Evolutionary conservation across 345 rosid species (phyloP).

Genomic region (Lenwebbia sp.): DNA sequence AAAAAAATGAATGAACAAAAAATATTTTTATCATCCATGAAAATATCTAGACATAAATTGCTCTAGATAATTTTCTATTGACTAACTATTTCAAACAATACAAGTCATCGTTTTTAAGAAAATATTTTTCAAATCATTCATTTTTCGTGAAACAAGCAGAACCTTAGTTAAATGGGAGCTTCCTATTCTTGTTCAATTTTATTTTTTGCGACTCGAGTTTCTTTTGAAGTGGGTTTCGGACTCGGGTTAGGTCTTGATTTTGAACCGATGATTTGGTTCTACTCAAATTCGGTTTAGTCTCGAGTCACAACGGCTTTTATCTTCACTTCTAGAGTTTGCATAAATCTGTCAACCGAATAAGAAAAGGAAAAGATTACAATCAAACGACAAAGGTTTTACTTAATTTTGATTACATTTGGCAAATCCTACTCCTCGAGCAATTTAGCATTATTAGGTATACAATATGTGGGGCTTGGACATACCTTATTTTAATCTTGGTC

Average conservation of each 20-base stretch:
- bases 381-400: not conserved
- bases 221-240: accelerated
- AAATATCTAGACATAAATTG: too few relatives aligned
- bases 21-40: too few relatives aligned
- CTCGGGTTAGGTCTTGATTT: accelerated
- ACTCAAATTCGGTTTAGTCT: accelerated
- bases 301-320: not conserved
- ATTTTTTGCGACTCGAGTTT: not conserved
- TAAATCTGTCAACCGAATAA: not conserved
- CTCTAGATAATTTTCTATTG: too few relatives aligned
- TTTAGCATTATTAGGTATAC: not conserved
- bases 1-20: too few relatives aligned
- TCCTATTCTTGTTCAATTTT: not conserved
- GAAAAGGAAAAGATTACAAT: not conserved
- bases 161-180: not conserved
- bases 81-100: too few relatives aligned
- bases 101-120: too few relatives aligned
- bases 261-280: not conserved
- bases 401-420: accelerated
- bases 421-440: not conserved
- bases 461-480: not conserved
- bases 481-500: not conserved
- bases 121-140: too few relatives aligned
- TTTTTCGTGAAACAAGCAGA: too few relatives aligned
- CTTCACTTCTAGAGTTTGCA: not conserved